A percentile compares a stretch with the other conserved stretches of the same genome.
Evolutionary conservation across 140 eudicot genomes (phyloP).

Genomic region (Cichorium intybus): DNA sequence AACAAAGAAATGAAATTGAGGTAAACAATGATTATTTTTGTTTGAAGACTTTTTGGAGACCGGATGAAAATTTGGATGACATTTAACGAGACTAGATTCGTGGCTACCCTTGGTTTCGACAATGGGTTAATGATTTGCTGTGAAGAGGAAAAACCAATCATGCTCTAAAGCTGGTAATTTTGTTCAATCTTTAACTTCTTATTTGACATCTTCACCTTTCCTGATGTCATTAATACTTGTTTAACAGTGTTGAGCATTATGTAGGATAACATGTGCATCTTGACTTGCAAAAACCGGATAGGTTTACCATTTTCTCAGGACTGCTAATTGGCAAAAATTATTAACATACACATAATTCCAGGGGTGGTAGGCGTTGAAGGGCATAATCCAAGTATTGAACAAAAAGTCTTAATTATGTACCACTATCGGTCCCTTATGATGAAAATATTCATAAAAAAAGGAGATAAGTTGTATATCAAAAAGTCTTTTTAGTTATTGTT

Average conservation of each 20-base stretch:
- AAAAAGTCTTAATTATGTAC: constrained; percentile 60
- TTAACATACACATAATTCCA: constrained; percentile 6
- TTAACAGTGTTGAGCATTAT: constrained; percentile 79
- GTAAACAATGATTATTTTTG: too few relatives aligned
- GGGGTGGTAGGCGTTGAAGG: constrained; percentile 95
- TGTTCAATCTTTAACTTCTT: background rate
- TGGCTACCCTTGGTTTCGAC: too few relatives aligned
- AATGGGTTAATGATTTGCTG: constrained; percentile 97
- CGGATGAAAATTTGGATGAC: too few relatives aligned
- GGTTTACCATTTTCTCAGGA: constrained; percentile 87
- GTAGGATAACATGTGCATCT: constrained; percentile 95
- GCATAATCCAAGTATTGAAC: constrained; percentile 91
- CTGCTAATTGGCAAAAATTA: constrained; percentile 46
- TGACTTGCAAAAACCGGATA: constrained; percentile 81
- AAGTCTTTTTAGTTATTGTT: constrained; percentile 32
- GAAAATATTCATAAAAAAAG: constrained; percentile 47
- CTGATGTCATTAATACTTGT: too few relatives aligned
- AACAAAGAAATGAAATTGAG: too few relatives aligned
- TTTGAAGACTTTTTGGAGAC: too few relatives aligned
- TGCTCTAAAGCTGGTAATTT: constrained; percentile 88
- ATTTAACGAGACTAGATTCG: too few relatives aligned
- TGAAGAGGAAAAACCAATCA: constrained; percentile 89
- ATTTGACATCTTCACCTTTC: background rate
- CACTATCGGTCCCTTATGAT: constrained; percentile 44
- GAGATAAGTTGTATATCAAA: constrained; percentile 60